phyloP scores from a whole-genome alignment of 2,329 filamentous ascomycete species.

The Claviceps arundinis region DNA sequence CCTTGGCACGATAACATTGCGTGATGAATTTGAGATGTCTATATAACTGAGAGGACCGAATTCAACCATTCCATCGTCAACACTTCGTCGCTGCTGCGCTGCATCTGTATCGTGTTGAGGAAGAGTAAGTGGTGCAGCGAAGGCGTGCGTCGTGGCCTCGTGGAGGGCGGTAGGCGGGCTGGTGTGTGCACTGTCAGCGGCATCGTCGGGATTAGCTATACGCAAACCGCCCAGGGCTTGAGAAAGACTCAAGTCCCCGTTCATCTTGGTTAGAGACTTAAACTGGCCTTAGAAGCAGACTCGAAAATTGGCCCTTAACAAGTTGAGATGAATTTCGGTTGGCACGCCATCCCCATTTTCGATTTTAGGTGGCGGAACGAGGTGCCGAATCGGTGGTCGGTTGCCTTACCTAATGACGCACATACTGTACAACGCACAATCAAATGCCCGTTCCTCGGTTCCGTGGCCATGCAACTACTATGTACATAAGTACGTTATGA shows the following conservation, averaged over 20 bases:
- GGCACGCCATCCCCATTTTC: background rate
- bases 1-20: slow-evolving; percentile 3
- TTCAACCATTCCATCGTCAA: background rate
- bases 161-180: slow-evolving; percentile 9
- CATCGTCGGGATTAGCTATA: slow-evolving; percentile 90
- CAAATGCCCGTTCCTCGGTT: background rate
- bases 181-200: slow-evolving; percentile 20
- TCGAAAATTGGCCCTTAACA: background rate
- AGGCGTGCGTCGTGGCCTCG: slow-evolving; percentile 10
- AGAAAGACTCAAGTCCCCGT: slow-evolving; percentile 83
- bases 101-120: background rate
- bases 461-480: background rate
- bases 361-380: slow-evolving; percentile 4
- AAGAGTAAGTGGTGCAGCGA: slow-evolving; percentile 7
- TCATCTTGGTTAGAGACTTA: slow-evolving; percentile 45
- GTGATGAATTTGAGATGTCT: slow-evolving; percentile 4
- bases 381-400: slow-evolving; percentile 1
- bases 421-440: background rate
- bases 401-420: slow-evolving; percentile 8
- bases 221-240: slow-evolving; percentile 86
- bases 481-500: background rate
- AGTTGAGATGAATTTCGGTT: slow-evolving; percentile 1
- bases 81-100: background rate
- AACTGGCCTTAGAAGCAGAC: slow-evolving; percentile 13
- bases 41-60: background rate